Base-by-base conservation (phyloP, 192 early-diverging fungal species). In the Thamnidium elegans region DNA sequence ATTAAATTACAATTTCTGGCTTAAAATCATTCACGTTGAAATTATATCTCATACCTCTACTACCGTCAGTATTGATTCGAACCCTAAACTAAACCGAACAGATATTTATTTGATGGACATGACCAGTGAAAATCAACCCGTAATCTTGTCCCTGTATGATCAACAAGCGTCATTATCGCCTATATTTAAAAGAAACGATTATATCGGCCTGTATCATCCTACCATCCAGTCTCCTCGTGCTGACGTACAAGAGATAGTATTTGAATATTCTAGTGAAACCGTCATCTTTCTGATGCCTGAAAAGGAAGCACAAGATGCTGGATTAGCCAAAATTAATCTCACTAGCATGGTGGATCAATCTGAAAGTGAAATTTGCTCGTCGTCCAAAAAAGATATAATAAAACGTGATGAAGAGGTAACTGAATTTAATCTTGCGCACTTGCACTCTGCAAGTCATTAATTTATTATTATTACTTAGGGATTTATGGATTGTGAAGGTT, bases 281-380 rank as follows among this genome's bases (percentile, higher is more conserved):
- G 55, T 65, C 4, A 63, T 70, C 8, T 70, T 70, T 43, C 46
- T 58, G n/a, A 70, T 70, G 69, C 13, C 62, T 7, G 69, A 70
- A 58, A 36, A 58, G 50, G 62, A 65, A 32, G 69, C 69, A 23
- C 32, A 47, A n/a, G 21, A 55, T 8, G 61, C 61, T 0, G 53
- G 44, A 17, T 55, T 70, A 17, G 21, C 31, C 0, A 65, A 59
- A 19, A 31, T 69, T 3, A 63, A 63, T 32, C 34, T 44, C 39
- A 36, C 30, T 34, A 56, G 58, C 21, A 21, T 56, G 15, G 32
- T 39, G 11, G 19, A 46, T 43, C 42, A 14, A 21, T 34, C 10
- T 19, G 58, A 26, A 13, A 32, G 13, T n/a, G 6, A 42, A 17
- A 42, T 8, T 48, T 56, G 20, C 21, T 51, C 36, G 4, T 42